Evolutionary conservation across 495 filamentous ascomycete species (phyloP).

Genomic region (Thermothielavioides terrestris): DNA sequence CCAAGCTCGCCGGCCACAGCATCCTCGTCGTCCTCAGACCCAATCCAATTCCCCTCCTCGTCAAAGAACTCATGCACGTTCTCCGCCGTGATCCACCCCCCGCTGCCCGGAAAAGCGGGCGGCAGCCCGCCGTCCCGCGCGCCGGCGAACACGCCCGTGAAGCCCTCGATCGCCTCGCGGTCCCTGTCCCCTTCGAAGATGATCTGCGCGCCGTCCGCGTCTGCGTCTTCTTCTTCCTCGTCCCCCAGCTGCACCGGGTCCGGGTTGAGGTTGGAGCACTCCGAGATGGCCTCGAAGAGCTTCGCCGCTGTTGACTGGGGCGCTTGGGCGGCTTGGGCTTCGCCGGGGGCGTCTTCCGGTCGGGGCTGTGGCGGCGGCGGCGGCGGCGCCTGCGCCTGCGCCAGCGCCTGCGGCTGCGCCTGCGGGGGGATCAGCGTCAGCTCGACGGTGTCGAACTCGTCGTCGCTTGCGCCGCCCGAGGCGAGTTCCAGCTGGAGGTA

Average conservation of each 20-base stretch:
- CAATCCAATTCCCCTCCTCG: slow-evolving; percentile 48
- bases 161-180: slow-evolving; percentile 37
- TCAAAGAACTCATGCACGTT: slow-evolving; percentile 75
- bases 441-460: slow-evolving; percentile 60
- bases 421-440: slow-evolving; percentile 73
- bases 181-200: slow-evolving; percentile 51
- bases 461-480: slow-evolving; percentile 49
- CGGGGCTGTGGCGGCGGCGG: slow-evolving; percentile 10
- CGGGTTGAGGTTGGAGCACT: slow-evolving; percentile 84
- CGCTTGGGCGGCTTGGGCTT: slow-evolving; percentile 9
- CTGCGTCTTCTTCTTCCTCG: slow-evolving; percentile 45
- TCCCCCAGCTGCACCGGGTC: slow-evolving; percentile 49
- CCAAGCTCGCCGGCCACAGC: slow-evolving; percentile 35
- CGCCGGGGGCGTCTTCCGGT: slow-evolving; percentile 1
- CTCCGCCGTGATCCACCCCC: slow-evolving; percentile 93
- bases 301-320: slow-evolving; percentile 28
- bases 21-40: slow-evolving; percentile 18
- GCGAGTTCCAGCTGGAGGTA: slow-evolving; percentile 72
- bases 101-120: slow-evolving; percentile 72
- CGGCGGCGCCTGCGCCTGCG: slow-evolving; percentile 12
- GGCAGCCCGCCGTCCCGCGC: slow-evolving; percentile 50
- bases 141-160: slow-evolving; percentile 37
- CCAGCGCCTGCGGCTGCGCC: too few species aligned
- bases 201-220: slow-evolving; percentile 44
- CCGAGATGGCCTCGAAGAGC: slow-evolving; percentile 75